Conservation (phyloP, 73 alveolate genomes). For the Stentor roeselii region DNA sequence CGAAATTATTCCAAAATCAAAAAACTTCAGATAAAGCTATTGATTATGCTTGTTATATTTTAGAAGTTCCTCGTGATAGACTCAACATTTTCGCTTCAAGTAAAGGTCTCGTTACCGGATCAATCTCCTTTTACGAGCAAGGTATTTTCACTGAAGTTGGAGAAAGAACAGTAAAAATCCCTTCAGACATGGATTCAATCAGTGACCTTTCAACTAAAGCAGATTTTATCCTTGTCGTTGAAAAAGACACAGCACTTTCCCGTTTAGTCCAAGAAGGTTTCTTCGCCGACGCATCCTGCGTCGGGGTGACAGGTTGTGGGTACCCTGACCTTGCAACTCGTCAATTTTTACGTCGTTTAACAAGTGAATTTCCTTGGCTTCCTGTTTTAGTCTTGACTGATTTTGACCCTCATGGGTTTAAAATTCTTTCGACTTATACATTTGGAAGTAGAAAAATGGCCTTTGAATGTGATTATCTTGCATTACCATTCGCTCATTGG, state of each 20-base stretch:
- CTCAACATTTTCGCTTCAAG: slow-evolving; percentile 16
- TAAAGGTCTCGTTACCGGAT: neutral
- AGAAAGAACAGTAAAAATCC: neutral
- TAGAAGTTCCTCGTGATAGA: slow-evolving; percentile 16
- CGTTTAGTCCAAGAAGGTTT: neutral
- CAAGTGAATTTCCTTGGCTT: neutral
- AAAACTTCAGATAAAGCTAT: slow-evolving; percentile 16
- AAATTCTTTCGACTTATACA: slow-evolving; percentile 15
- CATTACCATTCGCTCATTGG: slow-evolving; percentile 19
- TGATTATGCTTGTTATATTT: neutral
- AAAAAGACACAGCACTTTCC: slow-evolving; percentile 1
- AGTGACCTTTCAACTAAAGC: slow-evolving; percentile 1
- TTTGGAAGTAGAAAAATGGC: slow-evolving; percentile 2
- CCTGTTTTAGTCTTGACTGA: slow-evolving; percentile 22
- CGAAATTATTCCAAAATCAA: neutral
- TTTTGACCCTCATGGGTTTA: slow-evolving; percentile 22
- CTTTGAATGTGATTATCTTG: neutral
- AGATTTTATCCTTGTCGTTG: slow-evolving; percentile 1
- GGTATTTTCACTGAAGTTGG: neutral
- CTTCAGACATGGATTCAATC: slow-evolving; percentile 7
- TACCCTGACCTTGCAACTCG: neutral
- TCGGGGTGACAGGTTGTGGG: slow-evolving; percentile 23
- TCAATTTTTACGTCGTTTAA: neutral
- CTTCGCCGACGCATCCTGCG: neutral
- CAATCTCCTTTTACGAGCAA: neutral